Conservation (phyloP, 83 land plant species). For the Diphasiastrum complanatum region DNA sequence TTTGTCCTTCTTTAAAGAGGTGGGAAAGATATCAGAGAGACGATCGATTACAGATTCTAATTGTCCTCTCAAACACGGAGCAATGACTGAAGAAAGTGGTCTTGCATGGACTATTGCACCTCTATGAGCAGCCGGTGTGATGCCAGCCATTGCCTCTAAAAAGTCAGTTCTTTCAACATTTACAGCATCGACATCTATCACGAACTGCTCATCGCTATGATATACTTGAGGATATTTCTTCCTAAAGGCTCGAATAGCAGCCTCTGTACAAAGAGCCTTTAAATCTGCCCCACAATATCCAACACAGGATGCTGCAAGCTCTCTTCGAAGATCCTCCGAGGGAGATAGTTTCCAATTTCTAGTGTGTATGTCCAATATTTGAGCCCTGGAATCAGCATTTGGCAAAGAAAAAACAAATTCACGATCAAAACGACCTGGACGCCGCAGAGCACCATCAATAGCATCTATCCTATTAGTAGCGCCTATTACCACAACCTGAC, state of each 20-base stretch:
- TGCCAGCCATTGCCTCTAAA: slow-evolving; percentile 82
- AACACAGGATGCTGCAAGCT: slow-evolving; percentile 93
- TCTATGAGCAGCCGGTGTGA: slow-evolving; percentile 96
- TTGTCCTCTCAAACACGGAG: slow-evolving; percentile 68
- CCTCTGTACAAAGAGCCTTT: slow-evolving; percentile 94
- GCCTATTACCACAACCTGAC: slow-evolving; percentile 95
- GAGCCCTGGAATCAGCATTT: slow-evolving; percentile 75
- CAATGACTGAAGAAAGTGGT: slow-evolving; percentile 68
- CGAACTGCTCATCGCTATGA: slow-evolving; percentile 80
- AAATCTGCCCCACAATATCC: slow-evolving; percentile 99
- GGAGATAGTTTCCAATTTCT: slow-evolving; percentile 84
- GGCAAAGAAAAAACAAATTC: slow-evolving; percentile 85
- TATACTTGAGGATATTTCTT: slow-evolving; percentile 93
- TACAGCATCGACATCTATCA: slow-evolving; percentile 83
- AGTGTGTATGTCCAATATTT: slow-evolving; percentile 90
- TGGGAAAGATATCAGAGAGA: slow-evolving; percentile 60
- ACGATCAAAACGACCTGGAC: slow-evolving; percentile 96
- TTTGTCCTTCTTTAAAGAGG: slow-evolving; percentile 18
- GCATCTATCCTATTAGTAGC: slow-evolving; percentile 98
- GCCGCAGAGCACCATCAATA: slow-evolving; percentile 87
- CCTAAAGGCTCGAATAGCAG: slow-evolving; percentile 95
- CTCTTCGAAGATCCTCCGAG: slow-evolving; percentile 54
- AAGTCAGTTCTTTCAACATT: slow-evolving; percentile 74
- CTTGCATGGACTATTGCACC: slow-evolving; percentile 77
- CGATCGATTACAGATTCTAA: slow-evolving; percentile 44